A percentile compares a stretch with the other conserved stretches of the same genome.
Evolutionary conservation across 202 grass and related monocot genomes (phyloP).

Genomic region (Carex sylvatica): DNA sequence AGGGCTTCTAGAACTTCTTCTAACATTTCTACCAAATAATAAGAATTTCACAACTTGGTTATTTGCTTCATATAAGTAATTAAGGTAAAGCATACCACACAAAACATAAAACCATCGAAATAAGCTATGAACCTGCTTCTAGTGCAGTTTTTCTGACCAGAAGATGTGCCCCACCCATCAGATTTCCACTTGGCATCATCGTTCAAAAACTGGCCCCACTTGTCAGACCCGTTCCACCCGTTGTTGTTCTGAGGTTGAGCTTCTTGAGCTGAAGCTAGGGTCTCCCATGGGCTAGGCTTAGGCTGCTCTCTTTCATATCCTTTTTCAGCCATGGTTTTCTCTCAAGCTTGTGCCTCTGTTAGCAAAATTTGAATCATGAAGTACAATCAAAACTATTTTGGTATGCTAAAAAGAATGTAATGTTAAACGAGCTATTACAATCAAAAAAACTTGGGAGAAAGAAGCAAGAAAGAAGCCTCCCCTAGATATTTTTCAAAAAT

Average conservation of each 20-base stretch:
- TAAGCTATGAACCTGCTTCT: conserved; percentile 3
- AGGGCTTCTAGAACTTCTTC: neutral
- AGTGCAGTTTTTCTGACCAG: neutral
- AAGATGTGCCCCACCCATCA: neutral
- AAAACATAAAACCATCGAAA: neutral
- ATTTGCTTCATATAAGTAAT: neutral
- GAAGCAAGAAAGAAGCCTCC: no score
- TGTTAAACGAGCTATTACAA: neutral
- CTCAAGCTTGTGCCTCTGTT: neutral
- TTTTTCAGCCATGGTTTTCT: neutral
- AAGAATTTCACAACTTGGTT: neutral
- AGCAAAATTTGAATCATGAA: neutral
- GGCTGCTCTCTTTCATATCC: neutral
- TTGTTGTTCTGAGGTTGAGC: neutral
- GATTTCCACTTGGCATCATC: neutral
- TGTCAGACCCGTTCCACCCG: conserved; percentile 2
- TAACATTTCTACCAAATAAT: neutral
- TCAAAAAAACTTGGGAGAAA: neutral
- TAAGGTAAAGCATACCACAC: neutral
- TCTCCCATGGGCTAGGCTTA: conserved; percentile 10
- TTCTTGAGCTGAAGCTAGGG: neutral
- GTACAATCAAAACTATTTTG: neutral
- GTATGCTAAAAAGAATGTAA: neutral
- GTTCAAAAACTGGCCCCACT: neutral
- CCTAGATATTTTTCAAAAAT: neutral